Conservation (phyloP, 768 basidiomycete genomes). For the Tulasnella sp. region DNA sequence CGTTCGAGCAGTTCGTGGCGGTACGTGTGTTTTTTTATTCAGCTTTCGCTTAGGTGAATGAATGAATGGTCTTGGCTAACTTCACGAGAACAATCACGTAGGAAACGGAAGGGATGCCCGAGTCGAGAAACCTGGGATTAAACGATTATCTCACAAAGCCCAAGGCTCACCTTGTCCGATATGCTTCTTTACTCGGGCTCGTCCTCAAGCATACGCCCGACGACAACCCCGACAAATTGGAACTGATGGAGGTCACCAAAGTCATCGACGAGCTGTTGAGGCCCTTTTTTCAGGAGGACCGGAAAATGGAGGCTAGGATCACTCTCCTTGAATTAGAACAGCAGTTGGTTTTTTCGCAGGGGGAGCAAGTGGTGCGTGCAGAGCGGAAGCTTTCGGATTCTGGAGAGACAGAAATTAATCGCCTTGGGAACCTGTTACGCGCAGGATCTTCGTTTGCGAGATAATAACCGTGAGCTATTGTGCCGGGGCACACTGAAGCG, state of each 20-base stretch:
- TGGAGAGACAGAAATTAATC: not conserved
- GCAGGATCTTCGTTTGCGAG: constrained; percentile 79
- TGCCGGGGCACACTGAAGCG: constrained; percentile 88
- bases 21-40: constrained; percentile 44
- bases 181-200: constrained; percentile 87
- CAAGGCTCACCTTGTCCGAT: constrained; percentile 91
- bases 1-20: constrained; percentile 94
- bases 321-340: constrained; percentile 90
- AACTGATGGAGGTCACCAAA: constrained; percentile 74
- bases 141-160: constrained; percentile 99
- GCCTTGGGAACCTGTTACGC: not conserved
- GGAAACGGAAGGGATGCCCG: constrained; percentile 87
- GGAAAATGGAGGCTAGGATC: constrained; percentile 94
- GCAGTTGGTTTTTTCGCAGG: constrained; percentile 83
- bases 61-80: not conserved
- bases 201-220: constrained; percentile 89
- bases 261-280: constrained; percentile 76
- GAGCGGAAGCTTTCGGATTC: not conserved
- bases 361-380: constrained; percentile 76
- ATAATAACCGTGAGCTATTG: constrained; percentile 85
- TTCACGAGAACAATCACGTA: constrained; percentile 35
- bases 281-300: constrained; percentile 88
- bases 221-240: constrained; percentile 78
- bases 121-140: constrained; percentile 92
- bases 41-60: not conserved